phyloP scores from a whole-genome alignment of 495 filamentous ascomycete species.

The Podospora fimiseda region DNA sequence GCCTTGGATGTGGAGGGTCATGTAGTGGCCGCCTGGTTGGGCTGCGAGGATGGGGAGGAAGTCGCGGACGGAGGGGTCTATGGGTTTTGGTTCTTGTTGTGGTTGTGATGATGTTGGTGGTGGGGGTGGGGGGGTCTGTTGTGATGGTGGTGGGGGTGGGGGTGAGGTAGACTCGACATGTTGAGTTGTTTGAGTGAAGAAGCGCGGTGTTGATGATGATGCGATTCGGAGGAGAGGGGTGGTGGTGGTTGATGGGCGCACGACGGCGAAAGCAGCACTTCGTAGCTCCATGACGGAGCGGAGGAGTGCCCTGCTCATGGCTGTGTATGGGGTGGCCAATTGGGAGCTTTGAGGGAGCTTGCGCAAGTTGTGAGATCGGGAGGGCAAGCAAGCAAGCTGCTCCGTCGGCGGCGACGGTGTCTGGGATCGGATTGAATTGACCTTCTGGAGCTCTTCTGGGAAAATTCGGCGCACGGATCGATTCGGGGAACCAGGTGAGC shows the following conservation, averaged over 20 bases:
- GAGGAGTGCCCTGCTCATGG: conserved; percentile 41
- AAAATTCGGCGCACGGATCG: background rate
- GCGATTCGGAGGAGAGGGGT: conserved; percentile 10
- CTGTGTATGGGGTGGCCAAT: conserved; percentile 3
- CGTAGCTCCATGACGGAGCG: conserved; percentile 45
- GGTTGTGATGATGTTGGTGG: conserved; percentile 45
- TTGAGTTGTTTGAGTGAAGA: conserved; percentile 26
- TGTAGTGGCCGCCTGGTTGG: conserved; percentile 72
- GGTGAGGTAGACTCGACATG: conserved; percentile 24
- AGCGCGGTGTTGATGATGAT: conserved; percentile 15
- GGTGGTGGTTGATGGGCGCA: too few relatives aligned
- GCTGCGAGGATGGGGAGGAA: conserved; percentile 71
- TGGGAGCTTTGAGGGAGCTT: background rate
- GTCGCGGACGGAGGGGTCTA: conserved; percentile 53
- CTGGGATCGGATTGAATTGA: too few relatives aligned
- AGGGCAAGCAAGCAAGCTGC: background rate
- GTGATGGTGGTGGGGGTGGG: conserved; percentile 4
- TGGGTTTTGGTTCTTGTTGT: conserved; percentile 27
- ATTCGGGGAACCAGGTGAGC: background rate
- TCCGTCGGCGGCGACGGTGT: too few relatives aligned
- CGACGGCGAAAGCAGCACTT: conserved; percentile 25
- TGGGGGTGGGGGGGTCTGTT: conserved; percentile 24
- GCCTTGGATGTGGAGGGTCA: conserved; percentile 79
- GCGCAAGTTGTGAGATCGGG: background rate
- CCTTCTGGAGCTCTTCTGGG: background rate